phyloP scores from a whole-genome alignment of 768 basidiomycete species.

The Psilocybe cyanescens region DNA sequence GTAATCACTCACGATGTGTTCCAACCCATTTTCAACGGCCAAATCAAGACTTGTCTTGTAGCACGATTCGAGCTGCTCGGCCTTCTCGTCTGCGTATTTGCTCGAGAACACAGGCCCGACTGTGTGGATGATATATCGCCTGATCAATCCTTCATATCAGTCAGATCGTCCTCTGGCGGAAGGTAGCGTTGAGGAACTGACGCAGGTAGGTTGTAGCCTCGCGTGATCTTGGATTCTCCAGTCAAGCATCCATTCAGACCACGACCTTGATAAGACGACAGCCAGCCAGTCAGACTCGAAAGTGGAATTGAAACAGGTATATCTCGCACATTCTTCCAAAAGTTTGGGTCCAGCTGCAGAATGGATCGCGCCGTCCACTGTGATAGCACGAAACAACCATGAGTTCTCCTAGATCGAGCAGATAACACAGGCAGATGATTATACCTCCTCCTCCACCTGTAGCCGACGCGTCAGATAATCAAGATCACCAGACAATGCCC shows the following conservation, averaged over 20 bases:
- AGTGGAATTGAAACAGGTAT: not conserved
- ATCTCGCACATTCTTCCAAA: constrained; percentile 65
- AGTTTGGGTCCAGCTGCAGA: constrained; percentile 69
- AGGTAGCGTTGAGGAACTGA: constrained; percentile 37
- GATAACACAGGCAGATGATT: constrained; percentile 20
- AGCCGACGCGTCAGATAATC: constrained; percentile 1
- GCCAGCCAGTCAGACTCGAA: not conserved
- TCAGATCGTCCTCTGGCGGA: not conserved
- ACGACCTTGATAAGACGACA: constrained; percentile 46
- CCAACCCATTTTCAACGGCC: constrained; percentile 60
- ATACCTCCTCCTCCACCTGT: constrained; percentile 80
- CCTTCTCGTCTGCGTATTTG: constrained; percentile 43
- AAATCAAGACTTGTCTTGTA: constrained; percentile 68
- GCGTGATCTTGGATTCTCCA: constrained; percentile 80
- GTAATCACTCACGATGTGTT: constrained; percentile 58
- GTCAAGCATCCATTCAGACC: constrained; percentile 68
- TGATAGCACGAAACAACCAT: not conserved
- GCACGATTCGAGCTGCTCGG: constrained; percentile 64
- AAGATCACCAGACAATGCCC: not conserved
- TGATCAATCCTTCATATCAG: constrained; percentile 26
- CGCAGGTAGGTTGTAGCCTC: constrained; percentile 78
- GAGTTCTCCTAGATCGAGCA: not conserved
- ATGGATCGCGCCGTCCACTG: constrained; percentile 87
- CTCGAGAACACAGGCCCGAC: constrained; percentile 75
- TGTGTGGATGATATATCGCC: constrained; percentile 77